Percentiles rank a stretch among this genome's conserved stretches.
Evolutionary conservation across 495 filamentous ascomycete species (phyloP).

Genomic region (Neurospora sp.): DNA sequence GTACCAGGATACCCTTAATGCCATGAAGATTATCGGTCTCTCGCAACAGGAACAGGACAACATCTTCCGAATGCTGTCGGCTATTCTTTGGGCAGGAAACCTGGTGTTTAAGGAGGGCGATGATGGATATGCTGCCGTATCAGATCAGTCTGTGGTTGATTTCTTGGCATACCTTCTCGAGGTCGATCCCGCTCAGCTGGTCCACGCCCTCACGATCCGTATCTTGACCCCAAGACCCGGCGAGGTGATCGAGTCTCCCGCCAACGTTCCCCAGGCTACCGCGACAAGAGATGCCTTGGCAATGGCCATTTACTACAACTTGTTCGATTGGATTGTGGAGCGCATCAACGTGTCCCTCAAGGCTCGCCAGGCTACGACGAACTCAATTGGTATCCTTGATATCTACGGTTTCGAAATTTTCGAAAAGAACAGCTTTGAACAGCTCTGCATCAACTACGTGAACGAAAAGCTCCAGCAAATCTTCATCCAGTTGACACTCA

Average conservation of each 20-base stretch:
- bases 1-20: constrained; percentile 84
- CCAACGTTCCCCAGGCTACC: constrained; percentile 83
- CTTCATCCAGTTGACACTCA: constrained; percentile 95
- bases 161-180: constrained; percentile 92
- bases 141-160: constrained; percentile 81
- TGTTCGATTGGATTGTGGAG: constrained; percentile 98
- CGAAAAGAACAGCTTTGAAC: constrained; percentile 97
- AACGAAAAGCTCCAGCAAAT: constrained; percentile 99
- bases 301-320: constrained; percentile 92
- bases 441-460: constrained; percentile 99
- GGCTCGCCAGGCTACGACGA: constrained; percentile 62
- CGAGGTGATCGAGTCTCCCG: constrained; percentile 79
- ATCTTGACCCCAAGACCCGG: constrained; percentile 85
- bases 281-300: constrained; percentile 89
- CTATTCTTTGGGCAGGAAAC: constrained; percentile 92
- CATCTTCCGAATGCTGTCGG: constrained; percentile 92
- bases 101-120: constrained; percentile 82
- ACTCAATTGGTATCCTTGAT: constrained; percentile 95
- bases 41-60: constrained; percentile 83
- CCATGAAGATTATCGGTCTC: constrained; percentile 91
- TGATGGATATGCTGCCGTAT: constrained; percentile 73
- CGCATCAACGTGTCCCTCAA: constrained; percentile 84
- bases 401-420: constrained; percentile 99
- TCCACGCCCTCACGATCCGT: constrained; percentile 82
- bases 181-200: constrained; percentile 67